Base-by-base conservation (phyloP, 2,329 filamentous ascomycete species). In the Stenocarpella maydis region DNA sequence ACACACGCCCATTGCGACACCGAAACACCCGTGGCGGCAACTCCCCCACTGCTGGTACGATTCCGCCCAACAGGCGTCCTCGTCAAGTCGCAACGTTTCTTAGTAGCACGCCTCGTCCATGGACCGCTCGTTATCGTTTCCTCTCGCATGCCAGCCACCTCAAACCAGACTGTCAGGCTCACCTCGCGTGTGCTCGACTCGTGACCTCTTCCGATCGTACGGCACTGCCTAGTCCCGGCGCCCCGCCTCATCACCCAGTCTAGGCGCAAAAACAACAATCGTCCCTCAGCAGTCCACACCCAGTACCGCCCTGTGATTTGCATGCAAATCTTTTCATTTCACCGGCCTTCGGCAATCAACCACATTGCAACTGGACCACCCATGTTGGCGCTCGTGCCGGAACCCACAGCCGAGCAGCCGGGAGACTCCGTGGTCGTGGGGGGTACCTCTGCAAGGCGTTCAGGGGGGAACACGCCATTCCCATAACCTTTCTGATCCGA, bases 401-500 rank as follows among this genome's bases (percentile, higher is more conserved):
- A 39, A 53, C 49, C 41, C 50, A 39, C 64, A 58, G n/a, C 41
- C 52, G 6, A 55, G 64, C 12, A 28, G 28, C 26, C 34, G 31
- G 15, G 14, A 47, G 28, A 39, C 19, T n/a, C 64, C n/a, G n/a
- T 66, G 24, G 28, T 17, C 50, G 28, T 17, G 26, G 15, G 4
- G 9, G 26, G 52, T 45, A n/a, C 34, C 31, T 52, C 10, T 54
- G 17, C 37, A 34, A 39, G 8, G 12, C 31, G 14, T 28, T 9
- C 26, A 53, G 14, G 63, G 63, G 34, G 24, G 19, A 49, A 39
- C 49, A 43, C 49, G 50, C 49, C 26, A 54, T 54, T 45, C 1
- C 28, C 39, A 66, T 54, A 37, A 55, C 26, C 14, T 24, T 55
- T 7, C 50, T 50, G 64, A 66, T 55, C 64, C 64, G 64, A 66